phyloP scores from a whole-genome alignment of 2,329 filamentous ascomycete genomes.

The Penicillium brasilianum region DNA sequence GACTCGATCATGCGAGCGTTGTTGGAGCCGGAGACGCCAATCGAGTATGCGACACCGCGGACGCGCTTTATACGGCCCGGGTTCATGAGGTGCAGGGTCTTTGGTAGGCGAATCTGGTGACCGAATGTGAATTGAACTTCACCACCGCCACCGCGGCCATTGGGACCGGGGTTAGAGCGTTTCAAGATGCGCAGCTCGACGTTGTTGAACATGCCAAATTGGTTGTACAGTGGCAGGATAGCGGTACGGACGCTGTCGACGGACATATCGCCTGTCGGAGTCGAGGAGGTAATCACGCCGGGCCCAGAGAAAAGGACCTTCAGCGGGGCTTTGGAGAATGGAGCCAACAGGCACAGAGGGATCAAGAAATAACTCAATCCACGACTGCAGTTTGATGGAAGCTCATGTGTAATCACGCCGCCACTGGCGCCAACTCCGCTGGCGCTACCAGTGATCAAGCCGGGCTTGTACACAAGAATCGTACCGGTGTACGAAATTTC shows the following conservation, averaged over 20 bases:
- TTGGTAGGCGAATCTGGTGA: conserved; percentile 89
- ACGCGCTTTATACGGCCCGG: conserved; percentile 86
- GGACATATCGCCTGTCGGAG: conserved; percentile 81
- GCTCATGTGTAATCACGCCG: conserved; percentile 79
- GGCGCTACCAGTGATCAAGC: conserved; percentile 84
- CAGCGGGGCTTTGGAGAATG: conserved; percentile 89
- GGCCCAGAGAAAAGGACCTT: conserved; percentile 89
- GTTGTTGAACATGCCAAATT: conserved; percentile 84
- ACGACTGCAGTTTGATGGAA: conserved; percentile 76
- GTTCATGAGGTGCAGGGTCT: conserved; percentile 86
- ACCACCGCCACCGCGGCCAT: conserved; percentile 81
- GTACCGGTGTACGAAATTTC: conserved; percentile 97
- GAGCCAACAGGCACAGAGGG: conserved; percentile 85
- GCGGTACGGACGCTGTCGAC: conserved; percentile 94
- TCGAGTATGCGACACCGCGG: conserved; percentile 90
- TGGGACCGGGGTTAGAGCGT: conserved; percentile 76
- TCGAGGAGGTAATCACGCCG: conserved; percentile 89
- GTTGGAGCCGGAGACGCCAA: conserved; percentile 88
- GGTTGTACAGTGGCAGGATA: conserved; percentile 84
- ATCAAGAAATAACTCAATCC: conserved; percentile 92
- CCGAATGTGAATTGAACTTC: conserved; percentile 93
- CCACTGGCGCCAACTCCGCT: conserved; percentile 72
- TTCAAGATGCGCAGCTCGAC: conserved; percentile 84
- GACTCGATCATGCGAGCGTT: conserved; percentile 95
- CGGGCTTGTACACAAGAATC: conserved; percentile 87